phyloP scores from a whole-genome alignment of 495 filamentous ascomycete genomes.

The Neurospora cerealis region DNA sequence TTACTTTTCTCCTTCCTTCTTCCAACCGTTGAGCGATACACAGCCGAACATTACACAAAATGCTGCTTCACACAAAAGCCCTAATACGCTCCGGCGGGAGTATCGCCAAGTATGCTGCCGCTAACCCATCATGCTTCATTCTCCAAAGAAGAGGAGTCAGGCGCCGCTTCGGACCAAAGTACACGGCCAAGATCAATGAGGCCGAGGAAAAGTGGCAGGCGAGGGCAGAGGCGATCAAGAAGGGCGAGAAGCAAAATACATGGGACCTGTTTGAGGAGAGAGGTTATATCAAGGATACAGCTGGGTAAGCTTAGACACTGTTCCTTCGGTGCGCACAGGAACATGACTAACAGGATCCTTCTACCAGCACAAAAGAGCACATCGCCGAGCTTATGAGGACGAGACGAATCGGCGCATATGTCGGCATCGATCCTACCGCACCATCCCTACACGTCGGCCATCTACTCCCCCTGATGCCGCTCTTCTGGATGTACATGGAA shows the following conservation, averaged over 20 bases:
- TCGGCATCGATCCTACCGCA: slow-evolving; percentile 88
- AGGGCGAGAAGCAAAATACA: slow-evolving; percentile 52
- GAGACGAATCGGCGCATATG: slow-evolving; percentile 70
- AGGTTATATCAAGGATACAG: slow-evolving; percentile 67
- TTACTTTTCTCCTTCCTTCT: not conserved
- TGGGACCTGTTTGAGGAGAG: slow-evolving; percentile 66
- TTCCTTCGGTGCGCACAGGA: not conserved
- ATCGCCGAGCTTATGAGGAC: slow-evolving; percentile 59
- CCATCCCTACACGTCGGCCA: slow-evolving; percentile 87
- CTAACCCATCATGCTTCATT: not conserved
- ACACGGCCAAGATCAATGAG: slow-evolving; percentile 40
- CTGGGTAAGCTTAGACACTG: slow-evolving; percentile 51
- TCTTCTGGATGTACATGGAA: slow-evolving; percentile 87
- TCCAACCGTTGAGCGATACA: not conserved
- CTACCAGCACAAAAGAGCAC: slow-evolving; percentile 40
- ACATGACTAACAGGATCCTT: not conserved
- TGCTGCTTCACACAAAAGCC: not conserved
- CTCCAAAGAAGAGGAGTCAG: not conserved
- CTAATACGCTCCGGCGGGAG: not conserved
- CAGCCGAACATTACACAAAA: not conserved
- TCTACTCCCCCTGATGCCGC: slow-evolving; percentile 83
- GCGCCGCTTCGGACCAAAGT: slow-evolving; percentile 31
- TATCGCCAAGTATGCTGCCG: not conserved
- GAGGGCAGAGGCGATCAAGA: slow-evolving; percentile 45
- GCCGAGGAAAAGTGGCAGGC: slow-evolving; percentile 48